phyloP scores from a whole-genome alignment of 148 eudicot genomes.

The Rhododendron griersonianum region DNA sequence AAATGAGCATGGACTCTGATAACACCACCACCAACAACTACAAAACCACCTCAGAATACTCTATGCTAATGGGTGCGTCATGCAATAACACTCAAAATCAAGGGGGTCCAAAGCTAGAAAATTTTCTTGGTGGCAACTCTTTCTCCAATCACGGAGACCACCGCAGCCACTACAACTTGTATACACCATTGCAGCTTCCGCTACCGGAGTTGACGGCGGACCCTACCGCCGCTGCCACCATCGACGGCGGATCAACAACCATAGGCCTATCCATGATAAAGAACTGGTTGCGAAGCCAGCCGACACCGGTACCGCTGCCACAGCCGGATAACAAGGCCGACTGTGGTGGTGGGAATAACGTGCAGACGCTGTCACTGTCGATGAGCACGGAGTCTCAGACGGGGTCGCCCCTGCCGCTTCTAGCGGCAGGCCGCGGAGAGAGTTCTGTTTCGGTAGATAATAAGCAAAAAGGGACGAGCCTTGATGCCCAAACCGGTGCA shows the following conservation, averaged over 20 bases:
- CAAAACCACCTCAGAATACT: slow-evolving; percentile 25
- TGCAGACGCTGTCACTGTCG: slow-evolving; percentile 57
- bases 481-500: slow-evolving; percentile 41
- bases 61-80: slow-evolving; percentile 43
- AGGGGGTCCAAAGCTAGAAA: slow-evolving; percentile 75
- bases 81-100: slow-evolving; percentile 27
- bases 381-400: slow-evolving; percentile 55
- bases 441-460: slow-evolving; percentile 33
- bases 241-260: slow-evolving; percentile 2
- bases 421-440: slow-evolving; percentile 26
- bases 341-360: slow-evolving; percentile 14
- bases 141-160: slow-evolving; percentile 19
- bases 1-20: slow-evolving; percentile 15
- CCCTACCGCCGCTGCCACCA: not conserved
- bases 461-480: slow-evolving; percentile 26
- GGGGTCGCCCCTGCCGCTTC: slow-evolving; percentile 37
- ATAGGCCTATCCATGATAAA: slow-evolving; percentile 80
- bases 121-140: slow-evolving; percentile 61
- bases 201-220: slow-evolving; percentile 3
- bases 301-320: slow-evolving; percentile 14
- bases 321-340: slow-evolving; percentile 10
- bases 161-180: slow-evolving; percentile 31
- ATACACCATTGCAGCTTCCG: slow-evolving; percentile 19
- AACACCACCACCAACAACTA: slow-evolving; percentile 8
- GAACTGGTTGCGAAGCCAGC: slow-evolving; percentile 79